Percentiles rank a stretch among this genome's conserved stretches.
phyloP scores from a whole-genome alignment of 1,284 basidiomycete species.

The Ustilago tritici region DNA sequence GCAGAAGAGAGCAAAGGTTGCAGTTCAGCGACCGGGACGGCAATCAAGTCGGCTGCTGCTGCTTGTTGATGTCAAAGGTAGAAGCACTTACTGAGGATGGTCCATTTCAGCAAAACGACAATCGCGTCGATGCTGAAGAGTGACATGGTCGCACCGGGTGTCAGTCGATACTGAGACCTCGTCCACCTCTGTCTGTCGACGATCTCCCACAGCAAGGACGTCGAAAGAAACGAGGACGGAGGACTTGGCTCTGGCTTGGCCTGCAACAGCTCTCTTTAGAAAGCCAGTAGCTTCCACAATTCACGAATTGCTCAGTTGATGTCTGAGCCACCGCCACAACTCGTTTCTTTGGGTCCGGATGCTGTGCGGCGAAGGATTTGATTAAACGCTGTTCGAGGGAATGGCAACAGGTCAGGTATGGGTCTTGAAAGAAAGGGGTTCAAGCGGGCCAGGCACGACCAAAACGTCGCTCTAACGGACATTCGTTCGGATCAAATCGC shows the following conservation, averaged over 20 bases:
- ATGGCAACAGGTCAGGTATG: neutral
- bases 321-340: neutral
- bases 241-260: neutral
- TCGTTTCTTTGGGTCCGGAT: neutral
- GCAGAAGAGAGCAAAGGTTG: neutral
- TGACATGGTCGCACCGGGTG: slow-evolving; percentile 18
- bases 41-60: neutral
- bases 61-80: neutral
- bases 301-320: neutral
- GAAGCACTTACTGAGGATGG: slow-evolving; percentile 26
- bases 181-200: neutral
- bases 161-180: neutral
- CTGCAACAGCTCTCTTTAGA: neutral
- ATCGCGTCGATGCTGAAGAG: slow-evolving; percentile 30
- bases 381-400: neutral
- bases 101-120: slow-evolving; percentile 25
- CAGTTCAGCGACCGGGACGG: neutral
- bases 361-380: neutral
- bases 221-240: neutral
- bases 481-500: no score
- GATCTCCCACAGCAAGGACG: neutral
- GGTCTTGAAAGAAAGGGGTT: neutral
- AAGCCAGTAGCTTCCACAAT: no score
- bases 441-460: neutral
- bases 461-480: neutral